Percentiles rank a stretch among this genome's conserved stretches.
Evolutionary conservation across 2,329 filamentous ascomycete species (phyloP).

Genomic region (Hortaea werneckii): DNA sequence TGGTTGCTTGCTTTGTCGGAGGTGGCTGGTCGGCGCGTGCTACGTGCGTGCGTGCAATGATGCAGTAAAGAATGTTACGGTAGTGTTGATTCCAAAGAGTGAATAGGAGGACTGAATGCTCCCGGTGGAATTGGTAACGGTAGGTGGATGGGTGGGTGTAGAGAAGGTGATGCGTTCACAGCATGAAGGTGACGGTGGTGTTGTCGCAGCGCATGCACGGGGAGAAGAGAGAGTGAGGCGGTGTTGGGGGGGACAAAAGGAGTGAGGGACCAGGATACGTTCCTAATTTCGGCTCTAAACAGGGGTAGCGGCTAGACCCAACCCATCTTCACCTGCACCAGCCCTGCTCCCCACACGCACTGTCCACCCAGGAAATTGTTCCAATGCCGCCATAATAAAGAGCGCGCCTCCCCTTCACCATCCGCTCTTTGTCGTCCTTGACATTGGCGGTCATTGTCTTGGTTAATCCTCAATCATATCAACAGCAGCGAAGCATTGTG

Average conservation of each 20-base stretch:
- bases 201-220: conserved; percentile 1
- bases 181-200: neutral
- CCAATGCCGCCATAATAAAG: neutral
- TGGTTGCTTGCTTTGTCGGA: neutral
- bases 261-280: neutral
- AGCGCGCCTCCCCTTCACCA: neutral
- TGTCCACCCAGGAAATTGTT: neutral
- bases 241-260: neutral
- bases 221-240: neutral
- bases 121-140: conserved; percentile 6
- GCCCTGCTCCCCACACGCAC: neutral
- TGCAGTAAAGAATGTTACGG: conserved; percentile 5
- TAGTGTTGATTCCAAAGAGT: conserved; percentile 11
- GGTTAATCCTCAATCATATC: neutral
- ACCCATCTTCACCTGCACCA: neutral
- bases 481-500: neutral
- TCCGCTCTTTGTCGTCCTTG: neutral
- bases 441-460: neutral
- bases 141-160: neutral
- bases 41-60: neutral
- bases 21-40: conserved; percentile 6
- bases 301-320: neutral
- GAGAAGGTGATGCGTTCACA: conserved; percentile 1
- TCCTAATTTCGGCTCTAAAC: neutral
- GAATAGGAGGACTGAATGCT: conserved; percentile 10